Conservation (phyloP, 345 rosid species). For the Capsella bursapastoris region DNA sequence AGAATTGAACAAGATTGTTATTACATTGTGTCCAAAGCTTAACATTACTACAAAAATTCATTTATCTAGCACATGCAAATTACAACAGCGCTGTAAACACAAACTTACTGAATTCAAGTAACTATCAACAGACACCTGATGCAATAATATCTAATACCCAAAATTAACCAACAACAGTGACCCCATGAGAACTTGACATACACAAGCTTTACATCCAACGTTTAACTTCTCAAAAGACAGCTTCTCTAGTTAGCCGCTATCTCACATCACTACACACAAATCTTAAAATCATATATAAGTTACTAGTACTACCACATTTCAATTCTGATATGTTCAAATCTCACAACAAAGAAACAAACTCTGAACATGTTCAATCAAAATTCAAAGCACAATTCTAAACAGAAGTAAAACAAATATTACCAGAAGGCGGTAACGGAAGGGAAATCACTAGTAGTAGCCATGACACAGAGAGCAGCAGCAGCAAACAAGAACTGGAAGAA, state of each 20-base stretch:
- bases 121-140: conserved; percentile 2
- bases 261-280: background rate
- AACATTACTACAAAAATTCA: conserved; percentile 6
- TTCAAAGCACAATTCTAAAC: no score
- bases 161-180: conserved; percentile 10
- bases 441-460: conserved; percentile 79
- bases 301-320: no score
- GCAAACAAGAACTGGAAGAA: conserved; percentile 65
- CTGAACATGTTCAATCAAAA: no score
- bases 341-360: no score
- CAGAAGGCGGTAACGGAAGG: conserved; percentile 79
- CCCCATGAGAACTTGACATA: background rate
- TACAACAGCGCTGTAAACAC: background rate
- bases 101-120: background rate
- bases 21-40: background rate
- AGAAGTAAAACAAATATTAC: conserved; percentile 36
- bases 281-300: background rate
- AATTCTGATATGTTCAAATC: no score
- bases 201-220: background rate
- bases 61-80: background rate
- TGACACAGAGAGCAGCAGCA: conserved; percentile 58
- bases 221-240: background rate
- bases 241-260: conserved; percentile 11
- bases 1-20: background rate
- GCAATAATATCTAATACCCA: background rate